Evolutionary conservation across 1,139 yeast species (phyloP).

Genomic region (Hyphopichia pseudoburtonii): DNA sequence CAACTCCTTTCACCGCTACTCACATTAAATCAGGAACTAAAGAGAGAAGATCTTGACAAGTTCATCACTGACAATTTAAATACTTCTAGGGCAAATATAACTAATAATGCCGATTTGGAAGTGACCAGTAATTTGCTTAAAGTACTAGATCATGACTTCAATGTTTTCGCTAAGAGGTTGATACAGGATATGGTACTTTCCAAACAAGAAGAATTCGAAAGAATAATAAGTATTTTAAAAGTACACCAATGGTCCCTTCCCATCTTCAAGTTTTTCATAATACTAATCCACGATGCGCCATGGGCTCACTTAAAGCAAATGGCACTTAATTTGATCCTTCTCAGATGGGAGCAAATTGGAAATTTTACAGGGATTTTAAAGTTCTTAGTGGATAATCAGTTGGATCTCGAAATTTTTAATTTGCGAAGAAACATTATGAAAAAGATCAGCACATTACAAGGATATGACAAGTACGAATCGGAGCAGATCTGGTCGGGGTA

Average conservation of each 20-base stretch:
- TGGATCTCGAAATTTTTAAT: conserved; percentile 20
- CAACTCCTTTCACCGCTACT: conserved; percentile 20
- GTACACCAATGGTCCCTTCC: conserved; percentile 31
- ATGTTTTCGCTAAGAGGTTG: conserved; percentile 29
- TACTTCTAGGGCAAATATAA: conserved; percentile 15
- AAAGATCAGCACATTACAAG: conserved; percentile 12
- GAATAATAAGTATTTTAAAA: conserved; percentile 17
- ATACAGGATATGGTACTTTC: conserved; percentile 35
- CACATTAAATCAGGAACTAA: conserved; percentile 8
- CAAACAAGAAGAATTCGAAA: conserved; percentile 27
- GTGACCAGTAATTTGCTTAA: conserved; percentile 28
- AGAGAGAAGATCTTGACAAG: conserved; percentile 12
- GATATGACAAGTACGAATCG: conserved; percentile 16
- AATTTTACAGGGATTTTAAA: conserved; percentile 18
- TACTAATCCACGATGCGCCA: conserved; percentile 38
- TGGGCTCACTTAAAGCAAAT: conserved; percentile 25
- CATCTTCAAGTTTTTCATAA: conserved; percentile 30
- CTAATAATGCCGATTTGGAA: conserved; percentile 20
- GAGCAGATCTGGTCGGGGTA: conserved; percentile 19
- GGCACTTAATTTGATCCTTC: conserved; percentile 16
- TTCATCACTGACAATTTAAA: conserved; percentile 20
- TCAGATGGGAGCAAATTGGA: conserved; percentile 16
- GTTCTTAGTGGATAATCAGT: conserved; percentile 21
- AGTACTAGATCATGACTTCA: conserved; percentile 20
- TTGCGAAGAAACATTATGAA: conserved; percentile 18